These are phyloP conservation scores for Nigrospora osmanthi DNA, from an alignment of 2,329 filamentous ascomycete species.

Conservation along the genomic window DNA sequence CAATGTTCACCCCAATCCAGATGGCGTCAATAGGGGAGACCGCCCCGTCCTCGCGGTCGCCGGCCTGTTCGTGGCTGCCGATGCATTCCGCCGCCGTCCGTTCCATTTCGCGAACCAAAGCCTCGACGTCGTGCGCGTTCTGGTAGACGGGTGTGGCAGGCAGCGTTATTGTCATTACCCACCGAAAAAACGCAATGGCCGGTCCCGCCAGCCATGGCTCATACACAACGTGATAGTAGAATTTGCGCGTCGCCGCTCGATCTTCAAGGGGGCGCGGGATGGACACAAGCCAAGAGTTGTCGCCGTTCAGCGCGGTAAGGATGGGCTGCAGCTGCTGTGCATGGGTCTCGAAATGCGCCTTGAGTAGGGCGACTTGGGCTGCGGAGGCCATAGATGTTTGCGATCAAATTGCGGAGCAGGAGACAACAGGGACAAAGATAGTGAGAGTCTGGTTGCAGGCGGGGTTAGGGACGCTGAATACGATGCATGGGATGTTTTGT, in stretches of 20 bases:
- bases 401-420: too few species aligned
- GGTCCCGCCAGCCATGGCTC: conserved; percentile 24
- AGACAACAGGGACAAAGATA: too few species aligned
- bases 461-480: too few species aligned
- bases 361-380: too few species aligned
- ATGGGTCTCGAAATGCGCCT: too few species aligned
- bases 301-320: conserved; percentile 23
- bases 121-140: conserved; percentile 7
- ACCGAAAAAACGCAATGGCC: background rate
- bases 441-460: too few species aligned
- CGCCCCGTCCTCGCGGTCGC: background rate
- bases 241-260: conserved; percentile 7
- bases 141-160: background rate
- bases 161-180: conserved; percentile 4
- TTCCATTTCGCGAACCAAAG: conserved; percentile 7
- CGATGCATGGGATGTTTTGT: too few species aligned
- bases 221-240: conserved; percentile 22
- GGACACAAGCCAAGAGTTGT: conserved; percentile 25
- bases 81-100: background rate
- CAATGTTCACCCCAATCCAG: conserved; percentile 1
- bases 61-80: background rate
- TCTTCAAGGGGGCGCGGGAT: conserved; percentile 19
- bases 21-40: conserved; percentile 6
- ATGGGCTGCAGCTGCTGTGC: conserved; percentile 11
- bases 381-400: too few species aligned